A percentile compares a stretch with the other conserved stretches of the same genome.
Evolutionary conservation across 306 rosid genomes (phyloP).

Genomic region (Oemleria cerasiformis): DNA sequence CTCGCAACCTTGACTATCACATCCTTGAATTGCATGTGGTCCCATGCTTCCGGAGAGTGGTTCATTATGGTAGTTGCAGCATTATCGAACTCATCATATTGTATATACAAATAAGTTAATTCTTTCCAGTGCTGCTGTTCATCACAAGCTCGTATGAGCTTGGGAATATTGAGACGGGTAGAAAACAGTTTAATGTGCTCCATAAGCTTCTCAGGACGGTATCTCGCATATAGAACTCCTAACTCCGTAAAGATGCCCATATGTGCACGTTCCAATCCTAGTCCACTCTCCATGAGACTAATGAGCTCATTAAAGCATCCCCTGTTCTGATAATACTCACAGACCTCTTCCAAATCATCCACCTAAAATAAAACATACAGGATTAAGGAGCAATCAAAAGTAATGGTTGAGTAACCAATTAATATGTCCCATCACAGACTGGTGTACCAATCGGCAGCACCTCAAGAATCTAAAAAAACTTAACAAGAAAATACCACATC

Average conservation of each 20-base stretch:
- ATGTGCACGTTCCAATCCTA: conserved; percentile 96
- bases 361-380: conserved; percentile 41
- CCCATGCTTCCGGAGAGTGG: conserved; percentile 99
- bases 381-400: not conserved
- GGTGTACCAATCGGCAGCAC: not conserved
- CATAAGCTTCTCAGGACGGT: conserved; percentile 98
- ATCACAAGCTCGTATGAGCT: conserved; percentile 94
- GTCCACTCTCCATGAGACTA: conserved; percentile 97
- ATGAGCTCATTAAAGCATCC: conserved; percentile 93
- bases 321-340: conserved; percentile 92
- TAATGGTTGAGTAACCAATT: not conserved
- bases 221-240: conserved; percentile 97
- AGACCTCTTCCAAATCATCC: conserved; percentile 99
- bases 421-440: not conserved
- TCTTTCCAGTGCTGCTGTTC: conserved; percentile 99
- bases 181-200: conserved; percentile 94
- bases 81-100: conserved; percentile 94
- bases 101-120: conserved; percentile 80
- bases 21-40: conserved; percentile 96
- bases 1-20: conserved; percentile 87
- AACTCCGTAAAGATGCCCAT: conserved; percentile 98
- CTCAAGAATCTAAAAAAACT: not conserved
- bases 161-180: conserved; percentile 91
- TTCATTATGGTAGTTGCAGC: conserved; percentile 98
- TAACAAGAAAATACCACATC: not conserved